Evolutionary conservation across 352 stramenopile genomes (phyloP), one percentile per base, ranked within the genome.

Genomic region (Phytophthora cactorum): DNA sequence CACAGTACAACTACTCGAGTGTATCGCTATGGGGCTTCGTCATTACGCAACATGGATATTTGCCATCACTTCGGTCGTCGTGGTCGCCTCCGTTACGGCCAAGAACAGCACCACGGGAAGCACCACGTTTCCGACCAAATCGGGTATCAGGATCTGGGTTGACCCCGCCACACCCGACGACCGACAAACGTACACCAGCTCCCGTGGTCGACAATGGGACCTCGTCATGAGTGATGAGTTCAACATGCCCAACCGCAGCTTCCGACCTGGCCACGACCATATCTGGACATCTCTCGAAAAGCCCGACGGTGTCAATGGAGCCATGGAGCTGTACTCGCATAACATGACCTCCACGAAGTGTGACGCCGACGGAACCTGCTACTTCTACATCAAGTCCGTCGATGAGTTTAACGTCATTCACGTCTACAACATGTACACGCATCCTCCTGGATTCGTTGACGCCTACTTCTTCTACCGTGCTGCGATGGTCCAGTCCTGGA

Each of bases 151-250:
- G 25, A 53, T 59, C 15, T 91, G 85, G 85, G 70, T 91, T 10
- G 82, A 93, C 63, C 80, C 82, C 5, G 79, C 74, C 12, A 93
- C 85, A 10, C 79, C 81, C 0, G n/a, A 46, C 2, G 68, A 84
- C 7, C 51, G 12, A 9, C 72, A 78, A 9, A 64, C 36, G 2
- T 89, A 90, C 60, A 71, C 43, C 0, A 80, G 59, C 7, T 92
- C 84, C 0, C 80, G 81, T 17, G 78, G 82, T 2, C 46, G 60
- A 0, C 50, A 38, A 36, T 92, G 82, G 78, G 59, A 91, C 5
- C 72, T 97, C 6, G 82, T 96, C 38, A 98, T 98, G 89, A 98
- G 90, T 27, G 95, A 98, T 78, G 95, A 98, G 74, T 98, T 98
- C 72, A 91, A 98, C 70, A 82, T 79, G 52, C 75, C 89, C 1